Conservation (phyloP, 768 basidiomycete species). For the Podaxis rugospora region DNA sequence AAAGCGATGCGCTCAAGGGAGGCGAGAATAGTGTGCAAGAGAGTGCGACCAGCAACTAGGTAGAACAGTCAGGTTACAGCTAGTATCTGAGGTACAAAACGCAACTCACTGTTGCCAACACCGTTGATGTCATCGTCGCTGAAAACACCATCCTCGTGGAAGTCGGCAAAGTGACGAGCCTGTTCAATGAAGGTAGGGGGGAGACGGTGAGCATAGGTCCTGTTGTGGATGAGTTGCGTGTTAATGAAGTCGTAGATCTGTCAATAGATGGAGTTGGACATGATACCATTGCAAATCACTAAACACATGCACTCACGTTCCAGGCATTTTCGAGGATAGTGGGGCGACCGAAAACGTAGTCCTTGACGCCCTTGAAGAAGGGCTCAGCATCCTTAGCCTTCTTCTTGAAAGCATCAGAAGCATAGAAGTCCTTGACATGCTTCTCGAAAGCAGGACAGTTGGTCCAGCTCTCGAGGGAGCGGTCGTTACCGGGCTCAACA, state of each 20-base stretch:
- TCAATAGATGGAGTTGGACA: conserved; percentile 12
- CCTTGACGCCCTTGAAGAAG: conserved; percentile 64
- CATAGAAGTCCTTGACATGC: conserved; percentile 57
- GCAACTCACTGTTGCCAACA: conserved; percentile 71
- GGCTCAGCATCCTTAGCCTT: conserved; percentile 49
- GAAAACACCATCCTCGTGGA: conserved; percentile 77
- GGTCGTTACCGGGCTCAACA: conserved; percentile 80
- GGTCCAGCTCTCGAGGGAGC: conserved; percentile 79
- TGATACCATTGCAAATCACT: conserved; percentile 1
- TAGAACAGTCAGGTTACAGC: not conserved
- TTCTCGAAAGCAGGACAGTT: conserved; percentile 58
- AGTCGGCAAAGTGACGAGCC: conserved; percentile 71
- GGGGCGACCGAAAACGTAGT: conserved; percentile 69
- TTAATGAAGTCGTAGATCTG: conserved; percentile 78
- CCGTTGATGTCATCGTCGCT: conserved; percentile 54
- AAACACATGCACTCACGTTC: conserved; percentile 51
- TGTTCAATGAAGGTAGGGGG: conserved; percentile 77
- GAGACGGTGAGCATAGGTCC: conserved; percentile 72
- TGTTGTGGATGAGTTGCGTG: conserved; percentile 76
- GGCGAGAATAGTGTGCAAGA: conserved; percentile 65
- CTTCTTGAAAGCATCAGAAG: conserved; percentile 63
- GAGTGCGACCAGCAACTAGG: conserved; percentile 77
- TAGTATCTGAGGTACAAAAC: not conserved
- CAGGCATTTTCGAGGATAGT: conserved; percentile 68
- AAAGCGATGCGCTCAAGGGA: conserved; percentile 77